These are phyloP conservation scores for Chlamydomonas sp. DNA, from an alignment of 139 green algal species.

Conservation along the genomic window DNA sequence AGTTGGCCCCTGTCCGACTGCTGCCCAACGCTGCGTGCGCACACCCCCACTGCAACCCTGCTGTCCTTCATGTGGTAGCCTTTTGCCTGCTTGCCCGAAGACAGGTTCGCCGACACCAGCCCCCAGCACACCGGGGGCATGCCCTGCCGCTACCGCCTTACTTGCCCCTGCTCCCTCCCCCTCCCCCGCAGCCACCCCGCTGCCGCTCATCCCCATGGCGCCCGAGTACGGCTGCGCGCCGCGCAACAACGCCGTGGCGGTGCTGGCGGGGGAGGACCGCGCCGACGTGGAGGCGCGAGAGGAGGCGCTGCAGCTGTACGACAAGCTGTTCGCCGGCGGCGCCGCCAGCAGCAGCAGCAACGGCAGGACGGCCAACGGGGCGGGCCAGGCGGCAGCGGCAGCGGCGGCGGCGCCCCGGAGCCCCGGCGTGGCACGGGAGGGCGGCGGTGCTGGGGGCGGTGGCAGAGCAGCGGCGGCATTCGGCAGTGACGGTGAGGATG, in stretches of 20 bases:
- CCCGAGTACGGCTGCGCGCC: constrained; percentile 17
- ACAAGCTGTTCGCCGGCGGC: constrained; percentile 15
- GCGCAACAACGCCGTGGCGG: background rate
- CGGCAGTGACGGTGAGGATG: background rate
- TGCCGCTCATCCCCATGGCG: constrained; percentile 21
- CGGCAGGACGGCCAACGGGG: background rate
- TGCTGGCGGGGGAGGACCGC: constrained; percentile 1
- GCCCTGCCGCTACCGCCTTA: background rate
- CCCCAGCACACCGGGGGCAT: too few relatives aligned
- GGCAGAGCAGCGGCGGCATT: background rate
- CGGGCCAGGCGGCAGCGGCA: background rate
- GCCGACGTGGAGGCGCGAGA: constrained; percentile 5
- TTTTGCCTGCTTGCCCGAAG: too few relatives aligned
- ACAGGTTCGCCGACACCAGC: too few relatives aligned
- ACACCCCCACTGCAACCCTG: too few relatives aligned
- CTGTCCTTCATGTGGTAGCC: too few relatives aligned
- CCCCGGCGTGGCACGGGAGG: background rate
- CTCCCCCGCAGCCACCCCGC: background rate
- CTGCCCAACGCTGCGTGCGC: too few relatives aligned
- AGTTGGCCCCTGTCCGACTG: too few relatives aligned
- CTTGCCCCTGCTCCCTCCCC: background rate
- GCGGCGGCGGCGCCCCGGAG: background rate
- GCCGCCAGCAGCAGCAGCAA: background rate
- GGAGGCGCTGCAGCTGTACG: constrained; percentile 29
- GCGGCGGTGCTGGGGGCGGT: too few relatives aligned